Base-by-base conservation (phyloP, 768 basidiomycete species). In the Sarcodon aspratus region DNA sequence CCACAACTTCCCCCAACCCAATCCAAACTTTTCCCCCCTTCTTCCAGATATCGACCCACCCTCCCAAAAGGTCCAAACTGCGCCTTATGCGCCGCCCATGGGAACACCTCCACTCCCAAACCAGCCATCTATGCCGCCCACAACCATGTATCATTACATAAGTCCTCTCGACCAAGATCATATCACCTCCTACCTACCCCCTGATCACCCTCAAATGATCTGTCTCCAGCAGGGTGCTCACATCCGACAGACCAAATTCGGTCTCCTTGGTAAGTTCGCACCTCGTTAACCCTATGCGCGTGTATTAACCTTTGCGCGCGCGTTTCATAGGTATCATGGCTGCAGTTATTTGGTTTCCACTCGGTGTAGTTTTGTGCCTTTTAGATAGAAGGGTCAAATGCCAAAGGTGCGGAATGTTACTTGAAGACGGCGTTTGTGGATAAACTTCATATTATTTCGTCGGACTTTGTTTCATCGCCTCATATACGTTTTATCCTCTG, bases 321-420 rank as follows among this genome's bases (percentile, higher is more conserved):
- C 36, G 45, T 33, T 36, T 17, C 7, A 33, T 52, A 88, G 87
- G 88, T 48, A 63, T 91, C 33, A 65, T 92, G n/a, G 84, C 84
- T 7, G 88, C 89, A 4, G 66, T 92, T 21, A 68, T 91, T 51
- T 91, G 86, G 88, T 92, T 92, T 68, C 89, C 89, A 3, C 63
- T 90, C 0, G 89, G 89, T 5, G 72, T 92, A 36, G 85, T 79
- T 2, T 66, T 84, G 6, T 92, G 89, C 57, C 63, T 91, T 8
- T 69, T 92, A 21, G 89, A 92, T 61, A 73, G 82, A 40, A 67
- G 71, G 45, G 81, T 85, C 31, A 73, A 70, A 52, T 92, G 88
- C 63, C 62, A 58, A 21, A 67, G 73, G n/a, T 77, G 75, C 35
- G 73, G 73, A 5, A 27, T 27, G 21, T 27, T 27, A 27, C 21